These are phyloP conservation scores for Penicillium sp. DNA, from an alignment of 2,329 filamentous ascomycete genomes.

Conservation along the genomic window DNA sequence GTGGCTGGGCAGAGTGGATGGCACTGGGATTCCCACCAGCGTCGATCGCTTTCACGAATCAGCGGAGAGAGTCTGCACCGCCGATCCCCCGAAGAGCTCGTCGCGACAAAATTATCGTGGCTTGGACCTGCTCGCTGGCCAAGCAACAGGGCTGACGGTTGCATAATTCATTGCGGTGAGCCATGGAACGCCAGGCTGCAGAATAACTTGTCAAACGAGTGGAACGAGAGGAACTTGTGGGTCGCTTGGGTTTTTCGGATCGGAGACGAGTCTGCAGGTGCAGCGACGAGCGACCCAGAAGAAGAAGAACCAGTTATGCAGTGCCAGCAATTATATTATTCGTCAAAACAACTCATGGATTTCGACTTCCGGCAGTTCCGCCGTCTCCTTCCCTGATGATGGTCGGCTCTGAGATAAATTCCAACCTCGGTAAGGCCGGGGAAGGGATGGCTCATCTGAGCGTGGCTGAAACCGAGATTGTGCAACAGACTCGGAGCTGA, in stretches of 20 bases:
- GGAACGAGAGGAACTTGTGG: background rate
- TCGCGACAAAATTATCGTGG: background rate
- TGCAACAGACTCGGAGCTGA: background rate
- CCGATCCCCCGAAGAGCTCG: conserved; percentile 1
- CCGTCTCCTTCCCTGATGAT: background rate
- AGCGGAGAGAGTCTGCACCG: background rate
- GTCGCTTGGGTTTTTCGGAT: background rate
- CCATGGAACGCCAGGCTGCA: conserved; percentile 7
- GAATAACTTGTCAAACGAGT: conserved; percentile 1
- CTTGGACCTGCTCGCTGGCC: background rate
- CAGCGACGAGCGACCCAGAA: background rate
- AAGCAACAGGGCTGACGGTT: background rate
- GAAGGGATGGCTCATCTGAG: background rate
- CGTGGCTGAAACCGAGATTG: background rate
- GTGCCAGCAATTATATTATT: background rate
- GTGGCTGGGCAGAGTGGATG: conserved; percentile 3
- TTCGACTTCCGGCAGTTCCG: background rate
- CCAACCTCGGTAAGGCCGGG: background rate
- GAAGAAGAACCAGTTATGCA: background rate
- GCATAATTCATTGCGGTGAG: background rate
- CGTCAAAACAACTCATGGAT: background rate
- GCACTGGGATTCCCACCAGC: background rate
- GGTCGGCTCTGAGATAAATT: background rate
- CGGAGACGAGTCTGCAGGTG: background rate
- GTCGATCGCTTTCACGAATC: conserved; percentile 6